These are phyloP conservation scores for Hypoxylon perforatum DNA, from an alignment of 495 filamentous ascomycete species.

Conservation along the genomic window DNA sequence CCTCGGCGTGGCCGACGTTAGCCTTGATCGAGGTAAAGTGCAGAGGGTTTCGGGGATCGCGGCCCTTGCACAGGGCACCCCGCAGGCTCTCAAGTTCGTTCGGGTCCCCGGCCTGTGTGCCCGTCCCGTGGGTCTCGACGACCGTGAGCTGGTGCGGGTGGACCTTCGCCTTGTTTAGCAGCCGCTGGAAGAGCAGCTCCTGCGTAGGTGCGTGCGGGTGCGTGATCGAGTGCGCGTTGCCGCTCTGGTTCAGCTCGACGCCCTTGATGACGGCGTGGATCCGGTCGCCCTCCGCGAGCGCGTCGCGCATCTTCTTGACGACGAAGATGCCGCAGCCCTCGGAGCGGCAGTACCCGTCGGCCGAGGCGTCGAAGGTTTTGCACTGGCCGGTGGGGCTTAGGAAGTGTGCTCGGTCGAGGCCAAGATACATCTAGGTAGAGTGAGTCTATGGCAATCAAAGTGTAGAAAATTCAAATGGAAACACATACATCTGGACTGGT, in stretches of 20 bases:
- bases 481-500: conserved; percentile 76
- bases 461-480: conserved; percentile 74
- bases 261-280: conserved; percentile 56
- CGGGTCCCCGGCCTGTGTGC: conserved; percentile 63
- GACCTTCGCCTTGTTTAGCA: conserved; percentile 66
- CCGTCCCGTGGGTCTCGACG: conserved; percentile 79
- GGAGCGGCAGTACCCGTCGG: conserved; percentile 70
- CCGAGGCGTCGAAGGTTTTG: conserved; percentile 34
- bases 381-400: conserved; percentile 36
- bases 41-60: conserved; percentile 53
- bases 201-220: conserved; percentile 71
- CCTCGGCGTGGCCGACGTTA: conserved; percentile 59
- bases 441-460: conserved; percentile 67
- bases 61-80: conserved; percentile 62
- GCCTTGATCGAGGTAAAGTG: conserved; percentile 61
- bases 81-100: conserved; percentile 72
- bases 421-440: conserved; percentile 59
- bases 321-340: conserved; percentile 58
- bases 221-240: conserved; percentile 68
- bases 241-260: conserved; percentile 57
- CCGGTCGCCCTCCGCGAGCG: conserved; percentile 58
- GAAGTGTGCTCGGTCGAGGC: conserved; percentile 55
- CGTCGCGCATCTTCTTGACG: conserved; percentile 60
- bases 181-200: conserved; percentile 66
- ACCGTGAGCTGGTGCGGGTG: conserved; percentile 71